Percentiles rank a stretch among this genome's conserved stretches.
Conservation (phyloP, 371 early-diverging fungal species). For the Dichotomocladium elegans region DNA sequence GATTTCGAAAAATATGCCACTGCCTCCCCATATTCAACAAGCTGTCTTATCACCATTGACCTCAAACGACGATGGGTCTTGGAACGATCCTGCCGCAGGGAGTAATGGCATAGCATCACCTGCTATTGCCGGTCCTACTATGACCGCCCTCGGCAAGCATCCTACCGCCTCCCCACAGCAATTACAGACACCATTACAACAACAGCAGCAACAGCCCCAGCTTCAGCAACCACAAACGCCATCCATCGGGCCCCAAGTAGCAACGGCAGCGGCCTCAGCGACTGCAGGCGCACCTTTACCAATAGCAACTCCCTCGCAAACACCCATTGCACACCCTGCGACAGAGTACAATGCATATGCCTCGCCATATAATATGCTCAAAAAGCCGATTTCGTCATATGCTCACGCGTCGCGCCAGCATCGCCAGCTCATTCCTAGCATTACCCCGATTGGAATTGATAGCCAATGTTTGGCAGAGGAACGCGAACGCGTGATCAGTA, state of each 20-base stretch:
- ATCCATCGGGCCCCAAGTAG: not conserved
- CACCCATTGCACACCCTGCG: not conserved
- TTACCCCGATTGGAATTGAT: constrained; percentile 77
- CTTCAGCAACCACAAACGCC: not conserved
- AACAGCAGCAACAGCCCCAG: not conserved
- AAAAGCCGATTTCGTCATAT: constrained; percentile 40
- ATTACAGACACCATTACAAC: constrained; percentile 1
- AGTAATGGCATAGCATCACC: constrained; percentile 16
- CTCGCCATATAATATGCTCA: constrained; percentile 53
- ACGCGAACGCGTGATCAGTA: constrained; percentile 66
- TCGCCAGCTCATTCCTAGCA: constrained; percentile 64
- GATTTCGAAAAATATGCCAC: constrained; percentile 74
- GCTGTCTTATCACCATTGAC: constrained; percentile 31
- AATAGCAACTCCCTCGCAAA: constrained; percentile 2
- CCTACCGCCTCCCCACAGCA: not conserved
- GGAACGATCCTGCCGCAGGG: not conserved
- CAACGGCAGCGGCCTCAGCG: not conserved
- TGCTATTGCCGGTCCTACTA: not conserved
- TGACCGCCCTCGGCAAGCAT: not conserved
- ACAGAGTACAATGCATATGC: constrained; percentile 28
- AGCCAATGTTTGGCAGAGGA: constrained; percentile 67
- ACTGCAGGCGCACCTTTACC: not conserved
- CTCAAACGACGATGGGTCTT: not conserved
- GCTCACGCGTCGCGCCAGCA: constrained; percentile 73
- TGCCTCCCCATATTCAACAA: constrained; percentile 71